Evolutionary conservation across 208 protist genomes (phyloP), one percentile per base, ranked within the genome.

Genomic region (Jaenimonas drosophilae): DNA sequence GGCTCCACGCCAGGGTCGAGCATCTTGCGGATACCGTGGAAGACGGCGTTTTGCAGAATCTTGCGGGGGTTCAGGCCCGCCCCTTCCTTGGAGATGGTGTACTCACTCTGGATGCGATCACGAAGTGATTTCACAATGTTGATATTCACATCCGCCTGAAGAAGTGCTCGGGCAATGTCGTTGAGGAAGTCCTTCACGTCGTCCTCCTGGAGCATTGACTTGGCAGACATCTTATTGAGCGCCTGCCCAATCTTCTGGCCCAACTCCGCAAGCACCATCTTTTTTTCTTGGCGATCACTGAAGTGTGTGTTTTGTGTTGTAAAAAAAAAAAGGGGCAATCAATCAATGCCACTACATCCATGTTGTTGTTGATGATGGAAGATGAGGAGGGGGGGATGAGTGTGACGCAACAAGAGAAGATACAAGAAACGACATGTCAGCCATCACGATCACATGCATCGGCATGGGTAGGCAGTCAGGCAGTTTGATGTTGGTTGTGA

Each of bases 111-210:
- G 29, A 99, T 81, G 49, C 75, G 92, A 14, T 96, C 72, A 38
- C 95, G 83, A 26, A 99, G 68, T 37, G 94, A 70, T 45, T 91
- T 85, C 3, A 98, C 92, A 7, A 96, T 71, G 12, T 61, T 69
- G n/a, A 99, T 65, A 44, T 98, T 97, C 16, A 99, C 97, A 72
- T 99, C 98, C 0, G 97, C 80, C 63, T 95, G 73, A 27, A 98
- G 75, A 6, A 99, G 69, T 9, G 97, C 97, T 28, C 84, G 76
- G 29, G 76, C 76, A 31, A 99, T 91, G 12, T 98, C 96, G 37
- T 97, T 96, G 20, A 99, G 64, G 41, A 98, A 67, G 31, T 84
- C 72, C 69, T 98, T 88, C 25, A 98, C 73, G 14, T 96, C 96
- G 5, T 94, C 72, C 39, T 98, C 91, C 54, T 95, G 89, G 23